Percentiles rank a stretch among this genome's conserved stretches.
Evolutionary conservation across 1,284 basidiomycete genomes (phyloP).

Genomic region (Phlebopus sp.): DNA sequence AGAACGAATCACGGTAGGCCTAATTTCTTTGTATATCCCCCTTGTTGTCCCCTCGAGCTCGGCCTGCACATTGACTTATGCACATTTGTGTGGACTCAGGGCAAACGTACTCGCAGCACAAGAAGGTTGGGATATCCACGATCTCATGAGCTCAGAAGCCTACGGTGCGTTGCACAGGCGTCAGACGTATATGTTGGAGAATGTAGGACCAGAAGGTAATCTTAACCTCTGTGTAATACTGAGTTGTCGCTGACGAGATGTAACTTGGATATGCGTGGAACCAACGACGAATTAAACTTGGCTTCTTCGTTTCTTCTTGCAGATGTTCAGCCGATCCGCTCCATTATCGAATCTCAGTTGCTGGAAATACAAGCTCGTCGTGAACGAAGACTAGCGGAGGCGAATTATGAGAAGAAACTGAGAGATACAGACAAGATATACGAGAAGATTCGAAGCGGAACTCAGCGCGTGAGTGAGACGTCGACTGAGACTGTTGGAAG

Average conservation of each 20-base stretch:
- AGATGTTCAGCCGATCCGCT: slow-evolving; percentile 29
- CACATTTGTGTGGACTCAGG: slow-evolving; percentile 25
- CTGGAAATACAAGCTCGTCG: slow-evolving; percentile 23
- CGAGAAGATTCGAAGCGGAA: slow-evolving; percentile 29
- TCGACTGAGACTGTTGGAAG: background rate
- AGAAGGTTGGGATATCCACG: slow-evolving; percentile 39
- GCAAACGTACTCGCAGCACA: slow-evolving; percentile 29
- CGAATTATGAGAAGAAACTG: slow-evolving; percentile 19
- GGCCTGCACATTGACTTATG: background rate
- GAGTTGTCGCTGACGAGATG: no score
- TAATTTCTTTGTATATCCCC: background rate
- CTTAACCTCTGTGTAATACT: no score
- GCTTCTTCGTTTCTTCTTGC: background rate
- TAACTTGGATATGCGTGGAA: background rate
- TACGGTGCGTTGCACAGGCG: slow-evolving; percentile 36
- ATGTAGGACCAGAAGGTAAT: slow-evolving; percentile 32
- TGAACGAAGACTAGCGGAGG: slow-evolving; percentile 26
- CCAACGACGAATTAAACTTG: background rate
- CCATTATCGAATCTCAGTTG: slow-evolving; percentile 34
- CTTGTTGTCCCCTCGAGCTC: background rate
- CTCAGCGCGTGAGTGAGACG: background rate
- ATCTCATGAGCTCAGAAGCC: slow-evolving; percentile 36
- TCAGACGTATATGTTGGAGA: slow-evolving; percentile 36
- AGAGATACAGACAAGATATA: slow-evolving; percentile 34
- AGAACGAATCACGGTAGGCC: slow-evolving; percentile 36